phyloP scores from a whole-genome alignment of 805 yeast species.

The Teunomyces aglyptinius region DNA sequence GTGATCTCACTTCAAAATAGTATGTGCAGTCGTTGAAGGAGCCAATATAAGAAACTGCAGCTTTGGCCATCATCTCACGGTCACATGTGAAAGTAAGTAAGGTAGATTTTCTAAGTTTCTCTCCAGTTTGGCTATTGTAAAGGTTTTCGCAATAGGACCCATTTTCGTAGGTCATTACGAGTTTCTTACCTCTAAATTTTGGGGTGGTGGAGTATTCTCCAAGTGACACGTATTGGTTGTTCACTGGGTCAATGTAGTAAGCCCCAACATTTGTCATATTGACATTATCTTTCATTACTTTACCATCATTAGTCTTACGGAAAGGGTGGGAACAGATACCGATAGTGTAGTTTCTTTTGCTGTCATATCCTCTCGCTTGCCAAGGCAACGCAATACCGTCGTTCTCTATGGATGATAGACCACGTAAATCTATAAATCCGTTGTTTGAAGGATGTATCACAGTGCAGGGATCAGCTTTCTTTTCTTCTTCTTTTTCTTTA shows the following conservation, averaged over 20 bases:
- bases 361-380: constrained; percentile 69
- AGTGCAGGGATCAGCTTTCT: constrained; percentile 36
- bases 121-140: constrained; percentile 41
- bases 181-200: constrained; percentile 65
- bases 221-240: constrained; percentile 35
- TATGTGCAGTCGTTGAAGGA: constrained; percentile 74
- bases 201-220: constrained; percentile 61
- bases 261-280: constrained; percentile 43
- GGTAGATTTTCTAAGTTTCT: constrained; percentile 56
- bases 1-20: constrained; percentile 79
- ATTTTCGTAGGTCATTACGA: constrained; percentile 65
- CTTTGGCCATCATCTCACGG: constrained; percentile 63
- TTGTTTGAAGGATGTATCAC: constrained; percentile 38
- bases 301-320: constrained; percentile 42
- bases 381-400: constrained; percentile 51
- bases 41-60: constrained; percentile 68
- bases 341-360: constrained; percentile 66
- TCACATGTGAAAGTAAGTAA: constrained; percentile 76
- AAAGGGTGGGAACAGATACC: constrained; percentile 49
- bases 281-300: constrained; percentile 37
- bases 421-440: constrained; percentile 51
- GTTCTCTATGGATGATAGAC: constrained; percentile 48
- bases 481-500: constrained; percentile 9
- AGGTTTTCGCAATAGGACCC: constrained; percentile 58
- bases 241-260: constrained; percentile 39